Conservation (phyloP, 2,329 filamentous ascomycete species). For the Aaosphaeria arxii region DNA sequence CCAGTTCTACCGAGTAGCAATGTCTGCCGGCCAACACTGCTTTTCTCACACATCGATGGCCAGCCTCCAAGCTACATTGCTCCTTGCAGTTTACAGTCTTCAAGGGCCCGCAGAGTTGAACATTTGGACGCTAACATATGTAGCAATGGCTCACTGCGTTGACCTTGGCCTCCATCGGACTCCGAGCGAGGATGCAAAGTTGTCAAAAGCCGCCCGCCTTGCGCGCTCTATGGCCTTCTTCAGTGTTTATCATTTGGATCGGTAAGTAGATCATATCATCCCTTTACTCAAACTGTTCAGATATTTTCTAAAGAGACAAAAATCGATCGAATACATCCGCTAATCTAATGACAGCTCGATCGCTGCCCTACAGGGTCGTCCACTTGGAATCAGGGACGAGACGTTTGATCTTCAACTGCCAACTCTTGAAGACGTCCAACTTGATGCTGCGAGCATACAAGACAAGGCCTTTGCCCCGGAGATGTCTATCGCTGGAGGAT, state of each 20-base stretch:
- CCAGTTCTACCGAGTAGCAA: conserved; percentile 33
- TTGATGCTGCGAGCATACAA: not conserved
- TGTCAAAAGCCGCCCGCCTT: conserved; percentile 7
- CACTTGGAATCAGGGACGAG: conserved; percentile 38
- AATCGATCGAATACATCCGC: too few species aligned
- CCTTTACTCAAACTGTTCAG: too few species aligned
- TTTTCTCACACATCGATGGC: conserved; percentile 34
- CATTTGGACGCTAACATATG: conserved; percentile 36
- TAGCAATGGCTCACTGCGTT: conserved; percentile 38
- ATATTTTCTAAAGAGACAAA: too few species aligned
- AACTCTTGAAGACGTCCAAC: conserved; percentile 4
- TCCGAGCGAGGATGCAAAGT: conserved; percentile 5
- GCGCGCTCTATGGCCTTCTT: conserved; percentile 31
- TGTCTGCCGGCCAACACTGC: conserved; percentile 26
- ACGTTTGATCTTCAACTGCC: conserved; percentile 34
- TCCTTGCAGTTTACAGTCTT: conserved; percentile 32
- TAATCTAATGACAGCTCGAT: conserved; percentile 24
- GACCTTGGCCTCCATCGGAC: conserved; percentile 40
- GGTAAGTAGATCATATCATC: conserved; percentile 12
- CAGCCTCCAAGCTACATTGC: conserved; percentile 30
- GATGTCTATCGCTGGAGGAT: conserved; percentile 3
- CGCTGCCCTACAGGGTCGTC: conserved; percentile 38
- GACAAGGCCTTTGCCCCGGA: conserved; percentile 5
- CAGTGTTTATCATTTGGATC: conserved; percentile 36
- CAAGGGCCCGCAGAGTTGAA: conserved; percentile 34